Conservation (phyloP, 2,329 filamentous ascomycete genomes). For the Ophiocordyceps australis region DNA sequence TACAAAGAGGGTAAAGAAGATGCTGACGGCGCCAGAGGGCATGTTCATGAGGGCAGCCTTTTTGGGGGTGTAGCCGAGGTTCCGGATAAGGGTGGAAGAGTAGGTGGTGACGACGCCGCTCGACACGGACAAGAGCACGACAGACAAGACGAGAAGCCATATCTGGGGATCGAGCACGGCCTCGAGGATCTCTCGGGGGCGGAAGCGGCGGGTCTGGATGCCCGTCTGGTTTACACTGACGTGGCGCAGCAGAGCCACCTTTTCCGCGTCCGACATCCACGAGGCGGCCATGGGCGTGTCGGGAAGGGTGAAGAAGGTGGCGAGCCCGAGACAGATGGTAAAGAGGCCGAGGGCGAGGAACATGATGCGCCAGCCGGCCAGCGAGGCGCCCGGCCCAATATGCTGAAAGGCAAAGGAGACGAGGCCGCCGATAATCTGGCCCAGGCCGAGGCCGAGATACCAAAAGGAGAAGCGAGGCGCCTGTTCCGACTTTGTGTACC, state of each 20-base stretch:
- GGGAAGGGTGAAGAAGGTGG: constrained; percentile 14
- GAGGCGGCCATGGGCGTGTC: constrained; percentile 27
- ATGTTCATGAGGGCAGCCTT: constrained; percentile 33
- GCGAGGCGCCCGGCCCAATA: constrained; percentile 28
- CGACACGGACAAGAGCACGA: constrained; percentile 29
- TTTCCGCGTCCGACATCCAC: constrained; percentile 26
- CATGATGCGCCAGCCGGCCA: constrained; percentile 50
- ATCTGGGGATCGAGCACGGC: constrained; percentile 31
- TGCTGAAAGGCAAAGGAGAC: constrained; percentile 45
- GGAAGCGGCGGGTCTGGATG: constrained; percentile 34
- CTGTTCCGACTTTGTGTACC: constrained; percentile 43
- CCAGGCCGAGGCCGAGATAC: constrained; percentile 40
- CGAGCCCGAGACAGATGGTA: constrained; percentile 14
- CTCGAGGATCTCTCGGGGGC: constrained; percentile 30
- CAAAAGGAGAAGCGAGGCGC: constrained; percentile 41
- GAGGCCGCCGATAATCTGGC: constrained; percentile 43
- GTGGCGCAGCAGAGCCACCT: constrained; percentile 29
- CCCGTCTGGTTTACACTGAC: constrained; percentile 40
- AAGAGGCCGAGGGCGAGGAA: constrained; percentile 48
- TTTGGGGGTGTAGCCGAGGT: constrained; percentile 24
- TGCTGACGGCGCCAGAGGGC: constrained; percentile 32
- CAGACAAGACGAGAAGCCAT: constrained; percentile 28
- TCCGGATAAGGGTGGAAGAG: constrained; percentile 31
- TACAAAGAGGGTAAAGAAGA: constrained; percentile 29
- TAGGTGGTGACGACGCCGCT: constrained; percentile 35